Percentiles rank a stretch among this genome's conserved stretches.
Evolutionary conservation across 2,329 filamentous ascomycete genomes (phyloP).

Genomic region (Sporothrix globosa): DNA sequence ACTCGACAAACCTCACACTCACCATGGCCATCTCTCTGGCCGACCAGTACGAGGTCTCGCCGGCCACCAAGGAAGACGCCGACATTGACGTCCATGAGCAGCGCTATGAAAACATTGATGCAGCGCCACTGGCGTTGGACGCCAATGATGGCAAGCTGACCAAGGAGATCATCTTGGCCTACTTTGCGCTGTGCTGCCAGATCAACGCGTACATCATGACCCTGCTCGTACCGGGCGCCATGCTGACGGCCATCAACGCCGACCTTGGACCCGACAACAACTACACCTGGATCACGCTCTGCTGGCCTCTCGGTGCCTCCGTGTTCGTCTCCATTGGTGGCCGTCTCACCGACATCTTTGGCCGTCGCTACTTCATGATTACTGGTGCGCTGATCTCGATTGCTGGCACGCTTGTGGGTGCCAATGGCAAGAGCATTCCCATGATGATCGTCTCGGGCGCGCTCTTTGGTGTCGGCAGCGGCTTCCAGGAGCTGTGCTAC

Average conservation of each 20-base stretch:
- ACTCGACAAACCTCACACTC: not conserved
- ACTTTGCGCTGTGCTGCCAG: constrained; percentile 34
- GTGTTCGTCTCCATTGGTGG: constrained; percentile 37
- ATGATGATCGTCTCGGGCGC: constrained; percentile 32
- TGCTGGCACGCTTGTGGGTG: constrained; percentile 30
- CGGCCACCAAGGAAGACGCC: constrained; percentile 17
- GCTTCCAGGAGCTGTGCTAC: constrained; percentile 45
- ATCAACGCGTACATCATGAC: constrained; percentile 40
- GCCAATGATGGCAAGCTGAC: constrained; percentile 29
- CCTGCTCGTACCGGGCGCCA: constrained; percentile 40
- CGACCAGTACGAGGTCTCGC: constrained; percentile 15
- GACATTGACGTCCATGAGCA: constrained; percentile 18
- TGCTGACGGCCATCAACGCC: constrained; percentile 43
- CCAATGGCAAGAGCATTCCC: constrained; percentile 29
- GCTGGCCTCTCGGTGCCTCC: constrained; percentile 41
- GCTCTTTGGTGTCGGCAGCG: constrained; percentile 32
- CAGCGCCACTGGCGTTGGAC: constrained; percentile 5
- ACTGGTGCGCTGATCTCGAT: constrained; percentile 30
- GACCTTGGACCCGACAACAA: constrained; percentile 43
- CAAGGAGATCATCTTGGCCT: constrained; percentile 31
- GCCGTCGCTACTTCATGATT: constrained; percentile 33
- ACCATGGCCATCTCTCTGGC: constrained; percentile 21
- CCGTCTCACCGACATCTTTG: constrained; percentile 32
- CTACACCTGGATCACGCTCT: constrained; percentile 44
- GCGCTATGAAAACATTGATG: constrained; percentile 2